Evolutionary conservation across 1,139 yeast species (phyloP).

Genomic region (Geotrichum fermentans): DNA sequence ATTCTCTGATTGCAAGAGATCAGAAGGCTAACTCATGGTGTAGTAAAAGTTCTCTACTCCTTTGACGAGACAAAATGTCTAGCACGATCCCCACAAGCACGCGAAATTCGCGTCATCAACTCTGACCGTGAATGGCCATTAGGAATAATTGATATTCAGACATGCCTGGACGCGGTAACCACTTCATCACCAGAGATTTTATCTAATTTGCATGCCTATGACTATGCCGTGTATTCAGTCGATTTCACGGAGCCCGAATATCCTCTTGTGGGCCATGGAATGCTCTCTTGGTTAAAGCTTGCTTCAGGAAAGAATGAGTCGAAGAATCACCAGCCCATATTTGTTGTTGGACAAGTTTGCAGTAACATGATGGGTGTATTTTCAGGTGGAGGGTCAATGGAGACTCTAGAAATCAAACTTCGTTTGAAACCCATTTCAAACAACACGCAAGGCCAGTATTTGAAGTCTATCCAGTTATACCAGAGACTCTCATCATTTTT

Average conservation of each 20-base stretch:
- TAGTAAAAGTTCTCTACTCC: constrained; percentile 38
- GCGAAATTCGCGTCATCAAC: constrained; percentile 29
- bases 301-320: not conserved
- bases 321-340: not conserved
- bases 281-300: constrained; percentile 22
- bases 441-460: constrained; percentile 23
- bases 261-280: constrained; percentile 43
- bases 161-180: constrained; percentile 35
- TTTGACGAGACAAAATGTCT: constrained; percentile 35
- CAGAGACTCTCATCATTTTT: constrained; percentile 21
- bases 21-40: not conserved
- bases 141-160: constrained; percentile 36
- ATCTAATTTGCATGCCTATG: constrained; percentile 30
- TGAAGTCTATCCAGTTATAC: constrained; percentile 24
- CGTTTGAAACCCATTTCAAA: constrained; percentile 26
- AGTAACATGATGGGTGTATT: constrained; percentile 3
- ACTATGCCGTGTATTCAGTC: constrained; percentile 41
- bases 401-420: constrained; percentile 23
- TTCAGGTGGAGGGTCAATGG: constrained; percentile 9
- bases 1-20: not conserved
- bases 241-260: constrained; percentile 39
- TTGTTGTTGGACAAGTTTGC: constrained; percentile 15
- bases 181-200: constrained; percentile 39
- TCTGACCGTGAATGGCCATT: constrained; percentile 27
- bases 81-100: constrained; percentile 31